A percentile compares a stretch with the other conserved stretches of the same genome.
These are phyloP conservation scores for Rubus idaeus DNA, from an alignment of 306 rosid genomes.

Conservation along the genomic window DNA sequence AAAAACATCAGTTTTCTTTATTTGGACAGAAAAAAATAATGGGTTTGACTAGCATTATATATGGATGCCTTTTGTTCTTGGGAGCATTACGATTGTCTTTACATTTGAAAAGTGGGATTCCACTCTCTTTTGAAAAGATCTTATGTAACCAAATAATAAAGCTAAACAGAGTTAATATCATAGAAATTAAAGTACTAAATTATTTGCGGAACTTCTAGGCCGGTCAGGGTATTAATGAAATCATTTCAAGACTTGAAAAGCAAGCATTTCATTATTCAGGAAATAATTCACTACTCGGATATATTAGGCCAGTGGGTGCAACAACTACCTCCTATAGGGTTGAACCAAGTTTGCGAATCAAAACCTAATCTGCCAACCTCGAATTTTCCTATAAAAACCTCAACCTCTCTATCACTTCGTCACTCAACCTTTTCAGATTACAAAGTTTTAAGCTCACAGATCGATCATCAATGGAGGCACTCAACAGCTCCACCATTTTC, in stretches of 20 bases:
- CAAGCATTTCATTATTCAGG: conserved; percentile 45
- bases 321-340: conserved; percentile 57
- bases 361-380: conserved; percentile 73
- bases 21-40: background rate
- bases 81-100: conserved; percentile 15
- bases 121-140: conserved; percentile 2
- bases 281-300: conserved; percentile 29
- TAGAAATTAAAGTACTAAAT: background rate
- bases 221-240: background rate
- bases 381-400: conserved; percentile 42
- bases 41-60: conserved; percentile 9
- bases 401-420: conserved; percentile 22
- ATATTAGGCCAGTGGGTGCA: conserved; percentile 71
- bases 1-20: conserved; percentile 1
- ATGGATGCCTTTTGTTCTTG: background rate
- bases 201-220: background rate
- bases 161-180: background rate
- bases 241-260: conserved; percentile 43
- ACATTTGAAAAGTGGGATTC: background rate
- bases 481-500: conserved; percentile 24
- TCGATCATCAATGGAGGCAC: conserved; percentile 34
- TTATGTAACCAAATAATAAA: background rate
- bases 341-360: conserved; percentile 54
- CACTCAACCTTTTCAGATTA: conserved; percentile 15
- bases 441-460: background rate